Evolutionary conservation across 2,329 filamentous ascomycete species (phyloP).

Genomic region (Penicillium paneum): DNA sequence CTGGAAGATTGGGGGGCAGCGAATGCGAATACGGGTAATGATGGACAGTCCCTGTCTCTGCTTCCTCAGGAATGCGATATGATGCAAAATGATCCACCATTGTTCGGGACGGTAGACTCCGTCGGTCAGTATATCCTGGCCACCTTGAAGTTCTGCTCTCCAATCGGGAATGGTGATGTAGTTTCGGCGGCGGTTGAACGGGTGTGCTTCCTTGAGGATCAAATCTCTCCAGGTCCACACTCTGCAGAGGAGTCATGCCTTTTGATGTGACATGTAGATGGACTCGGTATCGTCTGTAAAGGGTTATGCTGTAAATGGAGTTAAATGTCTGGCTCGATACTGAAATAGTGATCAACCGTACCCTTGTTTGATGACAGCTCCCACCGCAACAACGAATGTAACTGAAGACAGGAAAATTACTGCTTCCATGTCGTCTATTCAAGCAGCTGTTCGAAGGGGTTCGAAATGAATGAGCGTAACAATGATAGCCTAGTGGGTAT

Average conservation of each 20-base stretch:
- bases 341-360: constrained; percentile 1
- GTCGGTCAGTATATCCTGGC: constrained; percentile 1
- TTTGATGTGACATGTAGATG: constrained; percentile 15
- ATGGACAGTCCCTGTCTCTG: background rate
- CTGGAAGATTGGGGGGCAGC: background rate
- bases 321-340: background rate
- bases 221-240: constrained; percentile 6
- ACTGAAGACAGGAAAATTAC: constrained; percentile 12
- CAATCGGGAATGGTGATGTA: constrained; percentile 6
- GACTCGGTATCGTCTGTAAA: constrained; percentile 17
- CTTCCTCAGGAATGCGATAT: constrained; percentile 4
- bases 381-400: constrained; percentile 13
- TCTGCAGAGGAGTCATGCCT: background rate
- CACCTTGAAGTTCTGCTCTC: constrained; percentile 7
- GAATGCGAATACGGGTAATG: background rate
- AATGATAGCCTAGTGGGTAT: background rate
- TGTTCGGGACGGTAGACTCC: background rate
- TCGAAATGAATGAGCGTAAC: background rate
- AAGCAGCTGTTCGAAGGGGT: background rate
- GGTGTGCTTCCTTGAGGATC: background rate
- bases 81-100: background rate
- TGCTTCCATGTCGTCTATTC: constrained; percentile 5
- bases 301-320: background rate
- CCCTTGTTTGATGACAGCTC: constrained; percentile 8
- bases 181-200: background rate